A percentile compares a stretch with the other conserved stretches of the same genome.
phyloP scores from a whole-genome alignment of 352 stramenopile genomes.

The Saprolegnia diclina region DNA sequence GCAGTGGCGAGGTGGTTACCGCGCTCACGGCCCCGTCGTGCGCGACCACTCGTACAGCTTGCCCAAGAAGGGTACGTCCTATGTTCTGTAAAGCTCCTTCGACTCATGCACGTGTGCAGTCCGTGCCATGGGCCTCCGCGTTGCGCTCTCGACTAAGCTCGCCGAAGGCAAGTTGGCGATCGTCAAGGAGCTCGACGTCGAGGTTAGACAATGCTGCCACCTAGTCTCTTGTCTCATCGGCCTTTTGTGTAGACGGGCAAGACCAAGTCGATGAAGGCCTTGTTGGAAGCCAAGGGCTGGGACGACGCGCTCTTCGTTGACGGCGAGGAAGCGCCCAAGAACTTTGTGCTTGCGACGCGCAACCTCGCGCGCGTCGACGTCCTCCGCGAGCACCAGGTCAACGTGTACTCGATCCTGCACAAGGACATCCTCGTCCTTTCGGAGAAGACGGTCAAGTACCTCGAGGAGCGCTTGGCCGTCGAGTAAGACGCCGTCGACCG shows the following conservation, averaged over 20 bases:
- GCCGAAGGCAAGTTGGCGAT: conserved; percentile 81
- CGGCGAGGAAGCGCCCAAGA: conserved; percentile 59
- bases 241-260: conserved; percentile 48
- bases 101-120: conserved; percentile 31
- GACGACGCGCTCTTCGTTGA: conserved; percentile 84
- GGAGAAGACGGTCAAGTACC: conserved; percentile 81
- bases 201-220: conserved; percentile 39
- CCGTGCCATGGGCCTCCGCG: conserved; percentile 76
- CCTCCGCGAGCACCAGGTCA: conserved; percentile 83
- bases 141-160: conserved; percentile 82
- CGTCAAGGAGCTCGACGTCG: conserved; percentile 66
- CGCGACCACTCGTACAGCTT: conserved; percentile 84
- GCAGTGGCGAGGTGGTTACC: conserved; percentile 81
- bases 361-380: conserved; percentile 84
- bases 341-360: conserved; percentile 73
- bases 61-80: conserved; percentile 60
- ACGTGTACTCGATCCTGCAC: conserved; percentile 87
- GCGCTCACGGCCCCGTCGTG: conserved; percentile 75
- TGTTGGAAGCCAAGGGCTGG: conserved; percentile 69
- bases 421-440: conserved; percentile 84
- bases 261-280: conserved; percentile 84
- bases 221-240: background rate
- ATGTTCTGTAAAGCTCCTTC: background rate
- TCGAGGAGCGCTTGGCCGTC: conserved; percentile 78
- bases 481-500: conserved; percentile 39